Base-by-base conservation (phyloP, 2,329 filamentous ascomycete genomes). In the Xylariaceae sp. region DNA sequence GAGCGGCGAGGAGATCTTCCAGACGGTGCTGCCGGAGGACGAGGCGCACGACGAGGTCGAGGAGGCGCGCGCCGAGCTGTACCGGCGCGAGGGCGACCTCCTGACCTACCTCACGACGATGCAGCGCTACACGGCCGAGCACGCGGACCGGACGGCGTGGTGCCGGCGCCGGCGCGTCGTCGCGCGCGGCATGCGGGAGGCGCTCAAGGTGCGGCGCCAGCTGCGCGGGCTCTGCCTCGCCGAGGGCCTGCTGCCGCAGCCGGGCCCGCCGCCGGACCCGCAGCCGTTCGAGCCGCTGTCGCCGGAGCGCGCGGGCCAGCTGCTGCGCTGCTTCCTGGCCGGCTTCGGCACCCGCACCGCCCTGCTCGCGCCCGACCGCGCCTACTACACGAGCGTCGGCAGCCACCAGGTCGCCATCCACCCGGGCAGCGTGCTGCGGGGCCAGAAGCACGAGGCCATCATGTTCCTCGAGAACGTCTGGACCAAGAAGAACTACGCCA, bases 391-490 rank as follows among this genome's bases (percentile, higher is more conserved):
- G 0, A 62, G 70, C 0, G 64, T 71, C 19, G 76, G 74, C 14
- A 77, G 76, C 46, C 73, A 80, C 32, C 59, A 67, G 2, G 73
- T 82, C 8, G 65, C 71, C 0, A 71, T 81, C 13, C 77, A 82
- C 45, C 77, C 77, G 0, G 67, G 73, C 0, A 81, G 77, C 43
- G 72, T 77, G 0, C 45, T 81, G 30, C 73, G 78, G 42, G 75
- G 77, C 0, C 65, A 70, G 46, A 80, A 79, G 56, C 69, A 67
- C 48, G 76, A 80, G 55, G 76, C 75, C 4, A 78, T 82, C 50
- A 77, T 82, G 75, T 82, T 80, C 40, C 52, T 81, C 8, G 77
- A 82, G 43, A 72, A 81, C 43, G 75, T 81, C 0, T 81, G 72
- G 45, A 82, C 77, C 1, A 69, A 69, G 34, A 79, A 77, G 57